Base-by-base conservation (phyloP, 768 basidiomycete genomes). In the Mycena amicta region DNA sequence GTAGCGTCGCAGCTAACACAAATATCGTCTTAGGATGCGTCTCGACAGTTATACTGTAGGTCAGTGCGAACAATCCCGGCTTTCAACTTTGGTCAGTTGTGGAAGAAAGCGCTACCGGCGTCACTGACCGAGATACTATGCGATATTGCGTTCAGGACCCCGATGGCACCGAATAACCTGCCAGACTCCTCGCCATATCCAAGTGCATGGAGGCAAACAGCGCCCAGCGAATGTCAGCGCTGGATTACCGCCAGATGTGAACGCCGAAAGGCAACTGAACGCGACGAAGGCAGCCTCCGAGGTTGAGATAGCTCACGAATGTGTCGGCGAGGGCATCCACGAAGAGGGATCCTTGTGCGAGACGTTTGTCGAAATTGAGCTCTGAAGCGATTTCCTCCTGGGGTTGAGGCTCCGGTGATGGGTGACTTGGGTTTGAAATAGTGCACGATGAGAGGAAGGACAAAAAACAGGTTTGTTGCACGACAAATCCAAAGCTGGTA, bases 11-110 rank as follows among this genome's bases (percentile, higher is more conserved):
- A 4, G 88, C 88, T 12, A 83, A 72, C 16, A 72, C 78, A 63
- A 92, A 92, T 64, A 92, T 85, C 1, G 87, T 81, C 72, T 84
- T 83, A 0, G 90, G 90, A 66, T 79, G 88, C 20, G 72, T 75
- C 0, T 79, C 83, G 29, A 91, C 88, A 2, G 86, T 89, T 31
- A 70, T 71, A 53, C 83, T 80, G 70, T 90, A 93, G 22, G 88
- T 80, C 45, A 84, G 50, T 4, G 86, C 89, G 66, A 89, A 92
- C 4, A 92, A 63, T 40, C 83, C 73, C 5, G 90, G 90, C 90
- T 91, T 63, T 37, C 39, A 29, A 37, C 28, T 46, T 27, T 52
- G 41, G 46, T 41, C 12, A 45, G 43, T 16, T 45, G 5, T 43
- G 41, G 5, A 45, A 61, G 18, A 52, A 15, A n/a, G 22, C 27